Percentiles rank a stretch among this genome's conserved stretches.
These are phyloP conservation scores for Raffaelea ambrosiae DNA, from an alignment of 2,329 filamentous ascomycete species.

Conservation along the genomic window DNA sequence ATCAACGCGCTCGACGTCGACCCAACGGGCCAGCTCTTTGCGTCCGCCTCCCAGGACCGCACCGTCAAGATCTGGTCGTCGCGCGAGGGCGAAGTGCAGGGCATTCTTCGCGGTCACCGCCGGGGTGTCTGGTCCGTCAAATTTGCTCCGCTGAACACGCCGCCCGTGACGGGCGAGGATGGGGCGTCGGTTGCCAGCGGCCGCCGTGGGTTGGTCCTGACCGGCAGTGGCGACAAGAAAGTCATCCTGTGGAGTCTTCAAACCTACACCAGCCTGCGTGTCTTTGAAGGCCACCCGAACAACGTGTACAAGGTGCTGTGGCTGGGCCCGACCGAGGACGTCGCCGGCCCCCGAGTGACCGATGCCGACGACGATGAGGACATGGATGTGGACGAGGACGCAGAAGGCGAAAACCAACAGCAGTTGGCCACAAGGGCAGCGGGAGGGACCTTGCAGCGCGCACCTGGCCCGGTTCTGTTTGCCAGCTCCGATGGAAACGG, in stretches of 20 bases:
- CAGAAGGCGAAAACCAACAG: not conserved
- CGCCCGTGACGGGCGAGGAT: conserved; percentile 62
- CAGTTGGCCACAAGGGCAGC: not conserved
- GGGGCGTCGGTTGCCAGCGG: conserved; percentile 60
- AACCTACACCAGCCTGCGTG: conserved; percentile 87
- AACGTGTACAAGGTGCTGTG: conserved; percentile 90
- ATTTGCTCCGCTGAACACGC: conserved; percentile 74
- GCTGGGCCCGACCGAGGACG: conserved; percentile 49
- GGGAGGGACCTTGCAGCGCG: too few relatives aligned
- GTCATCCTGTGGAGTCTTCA: conserved; percentile 90
- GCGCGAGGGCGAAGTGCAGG: conserved; percentile 81
- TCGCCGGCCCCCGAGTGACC: conserved; percentile 24
- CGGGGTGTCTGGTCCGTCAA: conserved; percentile 93
- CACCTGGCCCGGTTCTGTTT: conserved; percentile 46
- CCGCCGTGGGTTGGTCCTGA: conserved; percentile 66
- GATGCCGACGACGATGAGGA: conserved; percentile 37
- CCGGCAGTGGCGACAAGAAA: conserved; percentile 92
- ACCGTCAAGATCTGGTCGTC: conserved; percentile 96
- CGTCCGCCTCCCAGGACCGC: conserved; percentile 91
- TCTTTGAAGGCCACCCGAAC: conserved; percentile 94
- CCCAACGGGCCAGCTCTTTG: conserved; percentile 68
- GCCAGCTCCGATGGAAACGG: conserved; percentile 89
- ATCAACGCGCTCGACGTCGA: conserved; percentile 92
- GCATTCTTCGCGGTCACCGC: conserved; percentile 85
- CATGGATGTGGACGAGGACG: conserved; percentile 1